Evolutionary conservation across 192 early-diverging fungal genomes (phyloP).

Genomic region (Coemansia sp.): DNA sequence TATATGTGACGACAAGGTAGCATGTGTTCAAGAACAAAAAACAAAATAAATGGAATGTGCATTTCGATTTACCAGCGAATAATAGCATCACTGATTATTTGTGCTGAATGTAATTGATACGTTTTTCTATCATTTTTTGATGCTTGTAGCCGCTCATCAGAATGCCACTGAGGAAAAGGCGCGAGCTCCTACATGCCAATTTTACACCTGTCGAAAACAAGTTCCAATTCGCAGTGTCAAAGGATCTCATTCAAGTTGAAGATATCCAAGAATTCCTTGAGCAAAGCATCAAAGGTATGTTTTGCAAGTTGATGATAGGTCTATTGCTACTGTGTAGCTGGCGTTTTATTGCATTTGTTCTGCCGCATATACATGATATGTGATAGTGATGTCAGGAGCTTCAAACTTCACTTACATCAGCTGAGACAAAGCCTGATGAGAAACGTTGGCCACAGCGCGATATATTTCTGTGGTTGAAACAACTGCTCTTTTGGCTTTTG

Average conservation of each 20-base stretch:
- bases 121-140: not conserved
- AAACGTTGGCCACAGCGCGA: not conserved
- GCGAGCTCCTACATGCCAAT: slow-evolving; percentile 65
- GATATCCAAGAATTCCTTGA: slow-evolving; percentile 88
- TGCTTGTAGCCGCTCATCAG: slow-evolving; percentile 67
- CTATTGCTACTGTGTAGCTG: not conserved
- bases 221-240: slow-evolving; percentile 85
- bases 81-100: not conserved
- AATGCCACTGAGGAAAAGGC: slow-evolving; percentile 72
- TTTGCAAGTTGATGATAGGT: not conserved
- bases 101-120: not conserved
- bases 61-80: not conserved
- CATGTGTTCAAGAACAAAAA: not conserved
- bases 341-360: slow-evolving; percentile 1
- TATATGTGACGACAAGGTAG: not conserved
- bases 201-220: slow-evolving; percentile 83
- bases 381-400: not conserved
- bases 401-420: not conserved
- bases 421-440: not conserved
- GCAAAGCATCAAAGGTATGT: slow-evolving; percentile 46
- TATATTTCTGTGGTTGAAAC: not conserved
- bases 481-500: not conserved
- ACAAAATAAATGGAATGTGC: not conserved
- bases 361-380: not conserved
- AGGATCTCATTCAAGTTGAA: slow-evolving; percentile 81